These are phyloP conservation scores for Septoria linicola DNA, from an alignment of 2,329 filamentous ascomycete genomes.

Conservation along the genomic window DNA sequence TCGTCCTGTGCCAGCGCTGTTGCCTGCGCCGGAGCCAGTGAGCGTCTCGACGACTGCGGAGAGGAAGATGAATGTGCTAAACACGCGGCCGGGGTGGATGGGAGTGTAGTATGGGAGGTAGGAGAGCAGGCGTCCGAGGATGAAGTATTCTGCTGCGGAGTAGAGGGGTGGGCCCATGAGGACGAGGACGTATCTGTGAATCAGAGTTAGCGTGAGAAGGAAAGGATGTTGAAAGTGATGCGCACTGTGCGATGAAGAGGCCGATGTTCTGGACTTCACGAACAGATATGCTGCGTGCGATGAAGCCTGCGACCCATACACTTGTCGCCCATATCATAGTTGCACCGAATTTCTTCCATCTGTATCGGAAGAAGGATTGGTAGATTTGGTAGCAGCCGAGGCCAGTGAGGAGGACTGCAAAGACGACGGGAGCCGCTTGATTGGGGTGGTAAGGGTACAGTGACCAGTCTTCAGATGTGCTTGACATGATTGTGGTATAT, in stretches of 20 bases:
- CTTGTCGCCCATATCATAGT: conserved; percentile 31
- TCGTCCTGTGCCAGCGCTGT: conserved; percentile 45
- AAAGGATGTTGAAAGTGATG: not conserved
- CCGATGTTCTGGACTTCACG: conserved; percentile 49
- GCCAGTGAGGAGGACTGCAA: conserved; percentile 49
- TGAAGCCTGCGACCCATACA: conserved; percentile 52
- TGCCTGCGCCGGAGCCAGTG: conserved; percentile 53
- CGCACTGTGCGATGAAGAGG: conserved; percentile 43
- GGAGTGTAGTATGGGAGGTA: conserved; percentile 62
- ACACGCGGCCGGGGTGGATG: conserved; percentile 57
- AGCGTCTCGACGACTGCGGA: conserved; percentile 54
- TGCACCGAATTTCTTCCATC: conserved; percentile 30
- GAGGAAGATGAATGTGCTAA: conserved; percentile 58
- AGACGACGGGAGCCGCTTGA: conserved; percentile 55
- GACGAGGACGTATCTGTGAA: conserved; percentile 36
- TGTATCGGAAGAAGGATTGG: conserved; percentile 47
- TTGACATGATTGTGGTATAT: conserved; percentile 11
- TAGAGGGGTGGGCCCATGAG: conserved; percentile 55
- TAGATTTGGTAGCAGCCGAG: conserved; percentile 54
- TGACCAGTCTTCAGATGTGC: conserved; percentile 22
- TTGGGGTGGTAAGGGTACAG: conserved; percentile 46
- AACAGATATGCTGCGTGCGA: conserved; percentile 54
- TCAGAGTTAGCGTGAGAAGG: not conserved
- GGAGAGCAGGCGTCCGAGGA: conserved; percentile 59
- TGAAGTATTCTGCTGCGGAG: conserved; percentile 61